Conservation (phyloP, 106 monocot genomes). For the Dioscorea alata region DNA sequence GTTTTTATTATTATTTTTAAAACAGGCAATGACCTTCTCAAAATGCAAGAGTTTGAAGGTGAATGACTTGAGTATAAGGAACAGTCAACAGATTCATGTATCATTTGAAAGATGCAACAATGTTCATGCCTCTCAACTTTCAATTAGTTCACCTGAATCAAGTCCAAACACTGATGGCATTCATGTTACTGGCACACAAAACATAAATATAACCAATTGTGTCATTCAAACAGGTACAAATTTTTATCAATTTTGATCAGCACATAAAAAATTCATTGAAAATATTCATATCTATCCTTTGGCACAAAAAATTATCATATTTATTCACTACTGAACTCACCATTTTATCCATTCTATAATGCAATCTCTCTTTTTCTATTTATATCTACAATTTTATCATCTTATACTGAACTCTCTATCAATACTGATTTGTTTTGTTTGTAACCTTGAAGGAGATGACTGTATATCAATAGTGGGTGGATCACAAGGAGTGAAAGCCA, state of each 20-base stretch:
- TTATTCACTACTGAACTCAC: no score
- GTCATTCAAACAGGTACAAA: slow-evolving; percentile 60
- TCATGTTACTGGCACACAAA: slow-evolving; percentile 45
- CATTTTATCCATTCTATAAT: no score
- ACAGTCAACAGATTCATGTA: slow-evolving; percentile 83
- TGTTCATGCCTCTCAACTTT: slow-evolving; percentile 30
- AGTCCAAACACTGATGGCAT: slow-evolving; percentile 94
- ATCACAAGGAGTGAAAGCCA: slow-evolving; percentile 15
- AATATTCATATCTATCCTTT: no score
- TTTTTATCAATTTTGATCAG: no score
- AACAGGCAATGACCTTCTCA: slow-evolving; percentile 56
- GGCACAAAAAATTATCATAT: no score
- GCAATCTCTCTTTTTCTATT: no score
- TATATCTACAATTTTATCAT: no score
- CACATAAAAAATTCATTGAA: no score
- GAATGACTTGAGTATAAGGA: slow-evolving; percentile 30
- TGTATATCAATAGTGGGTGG: slow-evolving; percentile 31
- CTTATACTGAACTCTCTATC: no score
- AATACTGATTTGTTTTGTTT: background rate
- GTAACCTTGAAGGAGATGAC: slow-evolving; percentile 29
- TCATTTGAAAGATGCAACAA: slow-evolving; percentile 34
- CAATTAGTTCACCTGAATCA: slow-evolving; percentile 31
- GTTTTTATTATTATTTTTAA: no score
- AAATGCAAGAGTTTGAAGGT: slow-evolving; percentile 33
- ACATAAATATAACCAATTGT: slow-evolving; percentile 41